These are phyloP conservation scores for sorghum (Sorghum bicolor) DNA, from an alignment of 176 grass and related monocot species.

Conservation along the genomic window Sorghum_bicolor_NCBIv3 NC_012870.2:71182501-71183000, in stretches of 20 bases:
- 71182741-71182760: conserved; percentile 39
- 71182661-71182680: conserved; percentile 52
- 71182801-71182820: conserved; percentile 21
- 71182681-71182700: conserved; percentile 55
- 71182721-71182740: conserved; percentile 23
- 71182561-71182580: conserved; percentile 35
- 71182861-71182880: conserved; percentile 39
- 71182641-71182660: conserved; percentile 52
- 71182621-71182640: conserved; percentile 43
- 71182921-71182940: conserved; percentile 56
- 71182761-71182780: conserved; percentile 27
- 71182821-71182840: conserved; percentile 35
- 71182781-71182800: conserved; percentile 42
- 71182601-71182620: conserved; percentile 44
- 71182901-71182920: conserved; percentile 19
- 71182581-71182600: conserved; percentile 49
- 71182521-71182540: conserved; percentile 40
- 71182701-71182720: conserved; percentile 41
- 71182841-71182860: conserved; percentile 42
- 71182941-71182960: conserved; percentile 36
- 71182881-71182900: conserved; percentile 57
- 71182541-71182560: conserved; percentile 36
- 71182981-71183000: conserved; percentile 73
- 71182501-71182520: conserved; percentile 45
- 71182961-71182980: conserved; percentile 44